phyloP scores from a whole-genome alignment of 2,329 filamentous ascomycete genomes.

The Fusarium sp. region DNA sequence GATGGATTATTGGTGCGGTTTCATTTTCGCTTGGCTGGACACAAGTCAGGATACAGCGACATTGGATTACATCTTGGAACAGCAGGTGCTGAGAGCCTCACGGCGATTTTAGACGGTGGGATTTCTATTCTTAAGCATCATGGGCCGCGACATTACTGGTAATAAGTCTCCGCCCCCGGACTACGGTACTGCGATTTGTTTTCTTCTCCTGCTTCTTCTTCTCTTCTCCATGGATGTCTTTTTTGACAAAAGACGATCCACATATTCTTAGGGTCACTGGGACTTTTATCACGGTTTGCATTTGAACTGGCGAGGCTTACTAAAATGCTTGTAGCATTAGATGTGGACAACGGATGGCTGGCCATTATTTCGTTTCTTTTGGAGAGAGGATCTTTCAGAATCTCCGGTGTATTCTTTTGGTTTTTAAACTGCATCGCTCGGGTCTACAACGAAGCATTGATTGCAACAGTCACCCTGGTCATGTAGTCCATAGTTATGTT shows the following conservation, averaged over 20 bases:
- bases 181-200: neutral
- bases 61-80: slow-evolving; percentile 39
- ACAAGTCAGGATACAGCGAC: slow-evolving; percentile 24
- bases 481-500: neutral
- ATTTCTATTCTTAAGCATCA: slow-evolving; percentile 11
- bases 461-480: slow-evolving; percentile 23
- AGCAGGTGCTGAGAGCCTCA: slow-evolving; percentile 41
- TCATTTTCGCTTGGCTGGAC: slow-evolving; percentile 27
- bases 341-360: slow-evolving; percentile 24
- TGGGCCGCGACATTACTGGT: slow-evolving; percentile 16
- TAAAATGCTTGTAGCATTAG: slow-evolving; percentile 14
- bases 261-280: slow-evolving; percentile 27
- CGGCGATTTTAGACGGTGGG: slow-evolving; percentile 37
- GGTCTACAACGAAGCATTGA: slow-evolving; percentile 28
- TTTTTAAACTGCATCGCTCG: neutral
- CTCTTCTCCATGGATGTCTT: slow-evolving; percentile 23
- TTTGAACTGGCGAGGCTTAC: slow-evolving; percentile 17
- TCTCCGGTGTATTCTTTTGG: slow-evolving; percentile 11
- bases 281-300: slow-evolving; percentile 33
- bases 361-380: slow-evolving; percentile 28
- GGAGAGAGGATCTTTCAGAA: slow-evolving; percentile 6
- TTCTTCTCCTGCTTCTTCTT: neutral
- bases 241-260: slow-evolving; percentile 24
- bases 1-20: slow-evolving; percentile 26
- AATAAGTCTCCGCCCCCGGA: neutral